These are phyloP conservation scores for Xylaria sp. DNA, from an alignment of 2,329 filamentous ascomycete species.

Conservation along the genomic window DNA sequence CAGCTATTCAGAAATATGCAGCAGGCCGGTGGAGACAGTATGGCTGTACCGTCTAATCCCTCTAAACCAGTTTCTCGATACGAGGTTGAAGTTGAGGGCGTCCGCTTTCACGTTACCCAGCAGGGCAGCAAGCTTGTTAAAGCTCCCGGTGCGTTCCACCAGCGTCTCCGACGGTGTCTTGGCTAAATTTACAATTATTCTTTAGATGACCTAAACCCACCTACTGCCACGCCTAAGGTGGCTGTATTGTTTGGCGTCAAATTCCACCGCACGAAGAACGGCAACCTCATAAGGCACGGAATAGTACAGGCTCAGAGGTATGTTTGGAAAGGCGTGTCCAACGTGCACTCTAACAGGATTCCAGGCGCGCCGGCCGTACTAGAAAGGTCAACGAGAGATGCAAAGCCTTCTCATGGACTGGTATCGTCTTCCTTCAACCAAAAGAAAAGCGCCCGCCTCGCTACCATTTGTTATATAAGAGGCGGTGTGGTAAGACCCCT, in stretches of 20 bases:
- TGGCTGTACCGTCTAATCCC: constrained; percentile 46
- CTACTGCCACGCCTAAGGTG: constrained; percentile 78
- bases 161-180: constrained; percentile 5
- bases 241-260: constrained; percentile 79
- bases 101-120: constrained; percentile 77
- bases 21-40: constrained; percentile 47
- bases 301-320: constrained; percentile 82
- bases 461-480: constrained; percentile 45
- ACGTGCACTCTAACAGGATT: constrained; percentile 54
- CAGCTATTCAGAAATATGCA: constrained; percentile 63
- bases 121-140: constrained; percentile 86
- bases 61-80: constrained; percentile 57
- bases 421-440: constrained; percentile 65
- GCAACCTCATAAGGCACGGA: constrained; percentile 83
- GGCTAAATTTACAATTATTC: constrained; percentile 38
- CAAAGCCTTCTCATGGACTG: constrained; percentile 76
- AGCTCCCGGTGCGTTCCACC: constrained; percentile 69
- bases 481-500: constrained; percentile 56
- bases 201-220: constrained; percentile 68
- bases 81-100: constrained; percentile 75
- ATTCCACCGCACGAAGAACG: constrained; percentile 87
- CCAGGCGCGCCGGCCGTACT: constrained; percentile 63
- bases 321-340: constrained; percentile 51
- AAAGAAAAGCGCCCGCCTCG: constrained; percentile 47
- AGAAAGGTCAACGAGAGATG: constrained; percentile 80